Percentiles rank a stretch among this genome's conserved stretches.
phyloP scores from a whole-genome alignment of 2,329 filamentous ascomycete genomes.

The Colletotrichum sp. region DNA sequence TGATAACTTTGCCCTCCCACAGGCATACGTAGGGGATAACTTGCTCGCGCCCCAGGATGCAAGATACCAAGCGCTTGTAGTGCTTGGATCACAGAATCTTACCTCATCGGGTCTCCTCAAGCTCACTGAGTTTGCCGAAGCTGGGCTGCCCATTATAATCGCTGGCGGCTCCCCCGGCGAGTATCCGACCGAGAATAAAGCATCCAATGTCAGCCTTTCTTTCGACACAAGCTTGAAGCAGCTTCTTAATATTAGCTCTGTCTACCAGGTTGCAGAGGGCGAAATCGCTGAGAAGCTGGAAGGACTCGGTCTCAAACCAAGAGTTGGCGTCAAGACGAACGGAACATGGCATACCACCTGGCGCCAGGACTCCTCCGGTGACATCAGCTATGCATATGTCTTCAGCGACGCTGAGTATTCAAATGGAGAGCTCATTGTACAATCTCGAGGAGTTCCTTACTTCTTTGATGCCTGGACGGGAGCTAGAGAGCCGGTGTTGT shows the following conservation, averaged over 20 bases:
- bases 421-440: neutral
- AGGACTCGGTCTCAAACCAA: neutral
- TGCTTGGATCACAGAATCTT: conserved; percentile 38
- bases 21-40: conserved; percentile 38
- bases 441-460: neutral
- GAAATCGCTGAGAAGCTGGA: neutral
- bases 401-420: neutral
- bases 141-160: conserved; percentile 47
- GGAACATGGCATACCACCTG: conserved; percentile 7
- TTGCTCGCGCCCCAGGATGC: conserved; percentile 42
- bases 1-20: conserved; percentile 43
- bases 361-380: neutral
- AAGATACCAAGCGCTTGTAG: conserved; percentile 46
- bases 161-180: neutral
- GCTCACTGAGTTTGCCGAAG: conserved; percentile 36
- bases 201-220: neutral
- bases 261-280: neutral
- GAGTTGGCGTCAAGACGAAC: neutral
- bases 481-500: neutral
- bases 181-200: neutral
- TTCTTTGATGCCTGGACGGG: conserved; percentile 12
- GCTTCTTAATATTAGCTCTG: neutral
- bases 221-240: neutral
- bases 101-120: conserved; percentile 36
- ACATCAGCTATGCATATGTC: neutral